These are phyloP conservation scores for Powellomyces hirtus DNA, from an alignment of 192 early-diverging fungal species.

Conservation along the genomic window DNA sequence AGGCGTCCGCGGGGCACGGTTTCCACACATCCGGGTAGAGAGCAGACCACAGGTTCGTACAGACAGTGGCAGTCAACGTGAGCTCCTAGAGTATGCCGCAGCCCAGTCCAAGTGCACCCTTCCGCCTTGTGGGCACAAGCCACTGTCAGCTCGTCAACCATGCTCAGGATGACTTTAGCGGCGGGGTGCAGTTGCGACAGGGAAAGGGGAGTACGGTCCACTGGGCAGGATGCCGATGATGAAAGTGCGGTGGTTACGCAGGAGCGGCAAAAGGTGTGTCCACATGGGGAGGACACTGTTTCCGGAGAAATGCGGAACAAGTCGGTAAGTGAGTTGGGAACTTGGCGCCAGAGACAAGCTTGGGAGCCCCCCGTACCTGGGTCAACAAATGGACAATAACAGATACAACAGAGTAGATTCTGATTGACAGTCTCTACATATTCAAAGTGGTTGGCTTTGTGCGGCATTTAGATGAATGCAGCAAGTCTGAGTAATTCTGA, in stretches of 20 bases:
- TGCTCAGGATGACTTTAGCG: conserved; percentile 58
- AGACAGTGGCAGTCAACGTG: conserved; percentile 60
- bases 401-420: conserved; percentile 33
- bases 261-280: conserved; percentile 65
- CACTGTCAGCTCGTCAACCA: conserved; percentile 67
- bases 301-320: not conserved
- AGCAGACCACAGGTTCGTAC: conserved; percentile 49
- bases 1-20: conserved; percentile 56
- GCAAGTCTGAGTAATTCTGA: too few species aligned
- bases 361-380: conserved; percentile 19
- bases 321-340: not conserved
- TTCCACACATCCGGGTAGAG: conserved; percentile 52
- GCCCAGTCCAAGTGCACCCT: conserved; percentile 58
- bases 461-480: too few species aligned
- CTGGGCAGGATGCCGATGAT: conserved; percentile 48
- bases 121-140: conserved; percentile 50
- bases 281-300: conserved; percentile 32
- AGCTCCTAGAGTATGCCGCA: conserved; percentile 51
- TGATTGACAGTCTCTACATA: conserved; percentile 27
- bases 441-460: too few species aligned
- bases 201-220: conserved; percentile 53
- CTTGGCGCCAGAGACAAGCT: not conserved
- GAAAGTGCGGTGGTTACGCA: conserved; percentile 60
- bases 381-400: conserved; percentile 49
- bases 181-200: conserved; percentile 46